Conservation (phyloP, 257 asterid species). For the Solanum infundibuliforme region DNA sequence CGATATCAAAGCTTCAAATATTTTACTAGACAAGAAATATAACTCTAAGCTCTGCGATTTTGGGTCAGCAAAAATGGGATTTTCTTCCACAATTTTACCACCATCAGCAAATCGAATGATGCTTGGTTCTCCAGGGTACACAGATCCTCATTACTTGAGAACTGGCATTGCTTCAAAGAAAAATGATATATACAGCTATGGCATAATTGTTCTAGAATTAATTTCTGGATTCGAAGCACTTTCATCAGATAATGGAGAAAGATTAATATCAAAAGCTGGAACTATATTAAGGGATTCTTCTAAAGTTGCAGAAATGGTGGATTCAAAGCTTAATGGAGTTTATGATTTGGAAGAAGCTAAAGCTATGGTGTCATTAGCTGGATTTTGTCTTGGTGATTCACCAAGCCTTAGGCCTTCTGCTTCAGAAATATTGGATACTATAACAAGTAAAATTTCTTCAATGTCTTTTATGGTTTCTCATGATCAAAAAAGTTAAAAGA, state of each 20-base stretch:
- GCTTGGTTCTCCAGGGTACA: constrained; percentile 69
- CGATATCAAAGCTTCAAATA: constrained; percentile 62
- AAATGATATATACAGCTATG: constrained; percentile 62
- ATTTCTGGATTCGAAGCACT: constrained; percentile 59
- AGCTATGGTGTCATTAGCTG: constrained; percentile 39
- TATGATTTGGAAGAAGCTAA: constrained; percentile 36
- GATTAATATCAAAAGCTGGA: constrained; percentile 27
- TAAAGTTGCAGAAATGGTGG: constrained; percentile 44
- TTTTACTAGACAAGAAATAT: constrained; percentile 37
- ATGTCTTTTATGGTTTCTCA: not conserved
- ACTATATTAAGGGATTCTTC: constrained; percentile 23
- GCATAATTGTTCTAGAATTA: constrained; percentile 49
- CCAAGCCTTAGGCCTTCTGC: constrained; percentile 51
- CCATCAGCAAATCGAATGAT: constrained; percentile 12
- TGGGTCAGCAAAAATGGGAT: constrained; percentile 67
- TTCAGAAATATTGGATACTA: constrained; percentile 20
- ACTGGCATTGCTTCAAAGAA: constrained; percentile 61
- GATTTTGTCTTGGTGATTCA: constrained; percentile 39
- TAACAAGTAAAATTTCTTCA: constrained; percentile 20
- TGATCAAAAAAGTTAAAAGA: not conserved
- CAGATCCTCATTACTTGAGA: constrained; percentile 59
- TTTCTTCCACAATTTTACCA: constrained; percentile 34
- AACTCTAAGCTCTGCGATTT: constrained; percentile 72
- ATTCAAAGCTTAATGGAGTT: constrained; percentile 34
- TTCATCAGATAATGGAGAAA: constrained; percentile 28